Evolutionary conservation across 2,329 filamentous ascomycete genomes (phyloP).

Genomic region (Emmonsiellopsis sp.): DNA sequence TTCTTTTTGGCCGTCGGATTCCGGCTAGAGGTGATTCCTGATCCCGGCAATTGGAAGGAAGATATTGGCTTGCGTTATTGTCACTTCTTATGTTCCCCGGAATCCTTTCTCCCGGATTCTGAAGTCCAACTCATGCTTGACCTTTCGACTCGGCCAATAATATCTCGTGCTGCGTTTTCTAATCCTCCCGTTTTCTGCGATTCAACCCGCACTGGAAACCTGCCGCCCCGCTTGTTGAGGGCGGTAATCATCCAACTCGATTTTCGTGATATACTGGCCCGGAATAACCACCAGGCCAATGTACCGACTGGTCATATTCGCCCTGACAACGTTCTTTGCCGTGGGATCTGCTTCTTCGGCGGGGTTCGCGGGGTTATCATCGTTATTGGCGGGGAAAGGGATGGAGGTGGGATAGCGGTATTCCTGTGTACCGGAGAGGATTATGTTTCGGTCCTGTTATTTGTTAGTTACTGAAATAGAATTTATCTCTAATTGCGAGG

Average conservation of each 20-base stretch:
- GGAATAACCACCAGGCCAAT: conserved; percentile 86
- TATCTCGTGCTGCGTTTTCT: too few relatives aligned
- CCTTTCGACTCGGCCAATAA: too few relatives aligned
- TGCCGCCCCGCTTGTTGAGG: neutral
- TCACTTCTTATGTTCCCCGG: too few relatives aligned
- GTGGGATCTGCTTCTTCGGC: conserved; percentile 19
- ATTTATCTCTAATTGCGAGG: neutral
- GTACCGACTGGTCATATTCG: conserved; percentile 75
- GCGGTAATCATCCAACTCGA: conserved; percentile 62
- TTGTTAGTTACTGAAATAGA: neutral
- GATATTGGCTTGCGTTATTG: too few relatives aligned
- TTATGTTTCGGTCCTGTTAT: conserved; percentile 71
- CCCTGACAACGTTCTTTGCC: conserved; percentile 37
- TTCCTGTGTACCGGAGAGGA: conserved; percentile 78
- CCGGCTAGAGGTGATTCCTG: too few relatives aligned
- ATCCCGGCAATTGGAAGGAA: too few relatives aligned
- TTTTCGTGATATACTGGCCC: conserved; percentile 72
- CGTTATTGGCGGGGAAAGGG: conserved; percentile 32
- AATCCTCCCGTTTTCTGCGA: too few relatives aligned
- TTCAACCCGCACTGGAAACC: too few relatives aligned
- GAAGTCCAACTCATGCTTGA: too few relatives aligned
- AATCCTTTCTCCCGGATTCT: too few relatives aligned
- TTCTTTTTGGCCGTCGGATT: too few relatives aligned
- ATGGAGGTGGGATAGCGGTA: conserved; percentile 64
- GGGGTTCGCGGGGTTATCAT: conserved; percentile 21